Evolutionary conservation across 1,284 basidiomycete genomes (phyloP).

Genomic region (Boletus semigastroideus): DNA sequence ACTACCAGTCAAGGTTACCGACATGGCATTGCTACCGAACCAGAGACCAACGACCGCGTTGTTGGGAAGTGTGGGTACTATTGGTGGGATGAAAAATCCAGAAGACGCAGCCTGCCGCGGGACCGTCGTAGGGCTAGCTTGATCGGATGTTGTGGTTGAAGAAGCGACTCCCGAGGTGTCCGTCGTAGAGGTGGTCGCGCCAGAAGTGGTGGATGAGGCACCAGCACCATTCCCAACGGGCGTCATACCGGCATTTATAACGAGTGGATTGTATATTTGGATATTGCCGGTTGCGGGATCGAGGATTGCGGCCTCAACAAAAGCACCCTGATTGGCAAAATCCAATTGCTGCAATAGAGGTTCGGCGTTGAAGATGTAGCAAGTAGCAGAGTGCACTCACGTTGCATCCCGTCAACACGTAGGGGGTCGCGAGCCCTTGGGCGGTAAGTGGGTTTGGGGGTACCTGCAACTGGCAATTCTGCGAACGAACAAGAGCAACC

Average conservation of each 20-base stretch:
- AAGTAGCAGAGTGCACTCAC: slow-evolving; percentile 8
- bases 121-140: not conserved
- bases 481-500: slow-evolving; percentile 16
- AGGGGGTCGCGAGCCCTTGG: slow-evolving; percentile 26
- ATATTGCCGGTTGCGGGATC: slow-evolving; percentile 29
- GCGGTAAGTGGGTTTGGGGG: slow-evolving; percentile 25
- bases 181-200: not conserved
- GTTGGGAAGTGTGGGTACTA: slow-evolving; percentile 23
- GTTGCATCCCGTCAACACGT: slow-evolving; percentile 29
- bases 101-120: slow-evolving; percentile 13
- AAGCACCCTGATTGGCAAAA: slow-evolving; percentile 23
- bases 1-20: slow-evolving; percentile 21
- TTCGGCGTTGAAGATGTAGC: not conserved
- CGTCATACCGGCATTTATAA: slow-evolving; percentile 27
- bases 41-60: slow-evolving; percentile 27
- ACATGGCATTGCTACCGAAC: slow-evolving; percentile 28
- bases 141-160: not conserved
- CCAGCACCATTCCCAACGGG: slow-evolving; percentile 11
- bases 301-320: slow-evolving; percentile 29
- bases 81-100: slow-evolving; percentile 24
- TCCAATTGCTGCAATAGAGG: slow-evolving; percentile 20
- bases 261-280: slow-evolving; percentile 29
- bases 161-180: not conserved
- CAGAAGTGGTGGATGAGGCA: not conserved
- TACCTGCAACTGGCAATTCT: slow-evolving; percentile 22